These are phyloP conservation scores for Keqinozyma sinolaborantium DNA, from an alignment of 1,139 yeast species.

Conservation along the genomic window DNA sequence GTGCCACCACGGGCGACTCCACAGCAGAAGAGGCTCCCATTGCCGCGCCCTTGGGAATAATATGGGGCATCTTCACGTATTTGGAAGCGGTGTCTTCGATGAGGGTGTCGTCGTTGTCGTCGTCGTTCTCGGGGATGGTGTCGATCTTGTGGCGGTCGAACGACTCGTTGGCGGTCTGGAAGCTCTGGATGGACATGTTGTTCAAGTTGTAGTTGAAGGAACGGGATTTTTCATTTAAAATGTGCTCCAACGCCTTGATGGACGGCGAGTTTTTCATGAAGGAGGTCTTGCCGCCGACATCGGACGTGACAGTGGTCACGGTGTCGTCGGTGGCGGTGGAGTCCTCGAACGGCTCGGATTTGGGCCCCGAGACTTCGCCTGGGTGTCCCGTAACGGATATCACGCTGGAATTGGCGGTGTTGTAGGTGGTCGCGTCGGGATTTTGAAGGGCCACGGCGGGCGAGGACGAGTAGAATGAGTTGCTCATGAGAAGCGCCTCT, in stretches of 20 bases:
- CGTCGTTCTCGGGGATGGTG: slow-evolving; percentile 10
- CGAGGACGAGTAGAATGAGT: slow-evolving; percentile 10
- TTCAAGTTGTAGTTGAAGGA: slow-evolving; percentile 14
- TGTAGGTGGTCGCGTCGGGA: not conserved
- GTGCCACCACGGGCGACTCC: not conserved
- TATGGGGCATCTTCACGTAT: slow-evolving; percentile 13
- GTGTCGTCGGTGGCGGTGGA: slow-evolving; percentile 6
- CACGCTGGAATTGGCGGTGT: not conserved
- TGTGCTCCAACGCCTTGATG: slow-evolving; percentile 49
- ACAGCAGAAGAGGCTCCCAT: not conserved
- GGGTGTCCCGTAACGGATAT: not conserved
- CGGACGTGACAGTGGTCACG: slow-evolving; percentile 3
- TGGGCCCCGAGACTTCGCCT: not conserved
- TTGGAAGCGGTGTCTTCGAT: slow-evolving; percentile 14
- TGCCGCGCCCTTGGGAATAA: slow-evolving; percentile 9
- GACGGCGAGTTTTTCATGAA: slow-evolving; percentile 54
- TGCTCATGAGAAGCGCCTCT: slow-evolving; percentile 12
- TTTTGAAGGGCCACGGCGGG: not conserved
- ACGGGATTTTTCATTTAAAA: slow-evolving; percentile 30
- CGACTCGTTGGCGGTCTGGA: slow-evolving; percentile 11
- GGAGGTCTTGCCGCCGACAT: slow-evolving; percentile 25
- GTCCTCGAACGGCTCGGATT: not conserved
- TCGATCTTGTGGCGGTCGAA: slow-evolving; percentile 5
- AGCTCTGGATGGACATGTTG: slow-evolving; percentile 8
- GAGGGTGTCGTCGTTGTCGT: slow-evolving; percentile 24